These are phyloP conservation scores for Nitzschia sp. DNA, from an alignment of 108 stramenopile species.

Conservation along the genomic window DNA sequence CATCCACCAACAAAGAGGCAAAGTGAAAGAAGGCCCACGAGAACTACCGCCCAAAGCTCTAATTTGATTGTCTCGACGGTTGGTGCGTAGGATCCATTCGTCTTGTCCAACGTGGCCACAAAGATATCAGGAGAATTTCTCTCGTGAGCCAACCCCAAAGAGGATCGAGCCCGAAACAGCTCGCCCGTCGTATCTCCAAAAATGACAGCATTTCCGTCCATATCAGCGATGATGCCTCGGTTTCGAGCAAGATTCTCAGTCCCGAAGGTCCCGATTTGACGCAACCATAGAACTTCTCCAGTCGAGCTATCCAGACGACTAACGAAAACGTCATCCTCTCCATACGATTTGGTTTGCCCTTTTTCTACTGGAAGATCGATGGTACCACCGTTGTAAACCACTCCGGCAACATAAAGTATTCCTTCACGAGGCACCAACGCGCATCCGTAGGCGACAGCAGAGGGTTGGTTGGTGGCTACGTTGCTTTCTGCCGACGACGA, in stretches of 20 bases:
- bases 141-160: too few species aligned
- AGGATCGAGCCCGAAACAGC: constrained; percentile 24
- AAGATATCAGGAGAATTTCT: constrained; percentile 14
- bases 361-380: neutral
- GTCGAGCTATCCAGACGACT: constrained; percentile 15
- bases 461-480: too few species aligned
- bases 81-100: neutral
- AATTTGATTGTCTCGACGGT: neutral
- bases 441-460: neutral
- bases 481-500: neutral
- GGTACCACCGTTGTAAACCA: constrained; percentile 6
- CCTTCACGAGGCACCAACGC: neutral
- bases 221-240: constrained; percentile 27
- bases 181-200: constrained; percentile 44
- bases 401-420: constrained; percentile 9
- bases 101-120: constrained; percentile 1
- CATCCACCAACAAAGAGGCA: neutral
- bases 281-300: constrained; percentile 32
- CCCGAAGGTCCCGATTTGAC: constrained; percentile 40
- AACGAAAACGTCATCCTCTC: constrained; percentile 30
- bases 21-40: neutral
- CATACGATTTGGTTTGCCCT: neutral
- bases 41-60: neutral
- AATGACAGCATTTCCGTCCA: constrained; percentile 32
- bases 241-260: constrained; percentile 31